These are phyloP conservation scores for Discostella stelligeroides DNA, from an alignment of 108 stramenopile species.

Conservation along the genomic window DNA sequence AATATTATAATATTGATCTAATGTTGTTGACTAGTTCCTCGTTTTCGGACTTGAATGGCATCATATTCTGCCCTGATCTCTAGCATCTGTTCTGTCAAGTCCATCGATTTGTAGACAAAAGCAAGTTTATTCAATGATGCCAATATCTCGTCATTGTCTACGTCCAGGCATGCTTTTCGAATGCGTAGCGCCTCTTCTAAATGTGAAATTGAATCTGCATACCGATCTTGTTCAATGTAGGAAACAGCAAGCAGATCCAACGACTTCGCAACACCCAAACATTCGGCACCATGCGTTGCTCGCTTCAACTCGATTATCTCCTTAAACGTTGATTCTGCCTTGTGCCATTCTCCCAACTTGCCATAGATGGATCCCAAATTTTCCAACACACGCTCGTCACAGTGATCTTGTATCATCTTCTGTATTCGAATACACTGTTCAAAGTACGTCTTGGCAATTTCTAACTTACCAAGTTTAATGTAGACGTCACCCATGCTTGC, in stretches of 20 bases:
- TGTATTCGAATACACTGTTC: conserved; percentile 49
- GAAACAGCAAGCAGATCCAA: conserved; percentile 53
- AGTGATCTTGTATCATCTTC: conserved; percentile 29
- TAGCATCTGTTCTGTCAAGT: conserved; percentile 50
- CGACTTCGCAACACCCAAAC: conserved; percentile 44
- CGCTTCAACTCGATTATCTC: conserved; percentile 41
- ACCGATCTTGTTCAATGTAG: conserved; percentile 52
- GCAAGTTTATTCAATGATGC: conserved; percentile 54
- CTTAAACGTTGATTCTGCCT: conserved; percentile 46
- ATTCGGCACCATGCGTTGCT: conserved; percentile 38
- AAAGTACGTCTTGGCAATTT: conserved; percentile 48
- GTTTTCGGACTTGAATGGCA: conserved; percentile 30
- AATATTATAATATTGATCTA: conserved; percentile 4
- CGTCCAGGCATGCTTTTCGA: conserved; percentile 42
- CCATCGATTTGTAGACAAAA: conserved; percentile 48
- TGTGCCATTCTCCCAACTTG: conserved; percentile 52
- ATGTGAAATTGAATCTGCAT: conserved; percentile 41
- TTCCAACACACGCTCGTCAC: conserved; percentile 48
- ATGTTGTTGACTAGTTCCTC: background rate
- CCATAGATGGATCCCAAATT: conserved; percentile 53
- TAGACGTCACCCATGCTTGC: conserved; percentile 56
- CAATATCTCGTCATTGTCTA: conserved; percentile 44
- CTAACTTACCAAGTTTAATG: conserved; percentile 46
- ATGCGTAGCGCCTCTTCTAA: conserved; percentile 51
- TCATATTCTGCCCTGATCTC: conserved; percentile 43